These are phyloP conservation scores for Cladosporium cucumerinum DNA, from an alignment of 2,329 filamentous ascomycete species.

Conservation along the genomic window DNA sequence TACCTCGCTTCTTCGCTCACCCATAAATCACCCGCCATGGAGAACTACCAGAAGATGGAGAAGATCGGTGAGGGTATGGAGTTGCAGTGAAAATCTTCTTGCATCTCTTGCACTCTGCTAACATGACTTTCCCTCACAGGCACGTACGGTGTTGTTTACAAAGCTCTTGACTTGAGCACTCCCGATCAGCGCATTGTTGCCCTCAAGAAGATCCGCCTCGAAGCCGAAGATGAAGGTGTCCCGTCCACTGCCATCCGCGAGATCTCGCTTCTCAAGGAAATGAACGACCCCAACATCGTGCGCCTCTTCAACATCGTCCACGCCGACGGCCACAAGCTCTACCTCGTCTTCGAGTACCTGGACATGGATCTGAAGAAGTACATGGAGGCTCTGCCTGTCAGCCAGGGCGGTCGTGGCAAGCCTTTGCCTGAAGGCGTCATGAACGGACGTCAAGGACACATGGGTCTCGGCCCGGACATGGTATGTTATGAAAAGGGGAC, in stretches of 20 bases:
- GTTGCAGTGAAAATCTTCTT: not conserved
- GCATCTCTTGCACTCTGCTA: not conserved
- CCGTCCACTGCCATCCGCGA: constrained; percentile 91
- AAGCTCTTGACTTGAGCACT: constrained; percentile 80
- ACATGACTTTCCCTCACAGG: constrained; percentile 49
- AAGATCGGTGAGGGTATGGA: constrained; percentile 88
- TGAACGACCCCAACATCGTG: constrained; percentile 89
- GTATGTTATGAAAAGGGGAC: constrained; percentile 19
- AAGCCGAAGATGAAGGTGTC: constrained; percentile 91
- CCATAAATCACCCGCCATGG: constrained; percentile 55
- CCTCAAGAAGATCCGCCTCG: constrained; percentile 91
- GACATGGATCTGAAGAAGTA: constrained; percentile 93
- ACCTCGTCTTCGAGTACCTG: constrained; percentile 88
- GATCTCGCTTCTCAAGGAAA: constrained; percentile 90
- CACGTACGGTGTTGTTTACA: constrained; percentile 94
- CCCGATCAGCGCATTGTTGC: constrained; percentile 78
- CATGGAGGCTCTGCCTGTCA: constrained; percentile 85
- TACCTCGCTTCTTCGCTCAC: not conserved
- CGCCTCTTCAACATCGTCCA: constrained; percentile 88
- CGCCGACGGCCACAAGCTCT: constrained; percentile 90
- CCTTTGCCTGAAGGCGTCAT: constrained; percentile 69
- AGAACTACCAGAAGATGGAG: constrained; percentile 95
- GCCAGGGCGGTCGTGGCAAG: constrained; percentile 80
- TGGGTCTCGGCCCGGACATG: constrained; percentile 75
- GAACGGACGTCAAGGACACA: constrained; percentile 58